phyloP scores from a whole-genome alignment of 371 early-diverging fungal genomes.

The Dipsacomyces acuminosporus region DNA sequence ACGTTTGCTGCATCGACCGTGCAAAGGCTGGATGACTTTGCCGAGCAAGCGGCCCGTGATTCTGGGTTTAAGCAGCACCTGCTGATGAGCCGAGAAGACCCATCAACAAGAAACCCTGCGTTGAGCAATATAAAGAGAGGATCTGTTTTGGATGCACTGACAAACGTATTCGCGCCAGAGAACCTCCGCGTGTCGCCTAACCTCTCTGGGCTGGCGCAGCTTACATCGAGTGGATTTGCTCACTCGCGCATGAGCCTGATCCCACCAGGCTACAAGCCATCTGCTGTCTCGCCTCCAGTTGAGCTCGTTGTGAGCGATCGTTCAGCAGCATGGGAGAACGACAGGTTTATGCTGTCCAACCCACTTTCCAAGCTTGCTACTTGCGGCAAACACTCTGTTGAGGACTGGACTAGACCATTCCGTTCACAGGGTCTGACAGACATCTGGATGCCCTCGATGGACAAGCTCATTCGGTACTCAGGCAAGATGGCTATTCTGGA shows the following conservation, averaged over 20 bases:
- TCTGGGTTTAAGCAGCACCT: constrained; percentile 13
- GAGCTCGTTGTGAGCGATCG: constrained; percentile 62
- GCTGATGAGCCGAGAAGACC: constrained; percentile 5
- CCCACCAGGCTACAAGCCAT: constrained; percentile 48
- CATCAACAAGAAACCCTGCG: neutral
- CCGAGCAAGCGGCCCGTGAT: neutral
- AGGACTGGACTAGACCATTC: constrained; percentile 44
- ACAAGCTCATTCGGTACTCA: constrained; percentile 83
- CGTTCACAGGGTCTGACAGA: constrained; percentile 39
- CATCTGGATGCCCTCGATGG: constrained; percentile 60
- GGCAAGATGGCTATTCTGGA: constrained; percentile 94
- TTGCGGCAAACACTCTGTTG: constrained; percentile 13
- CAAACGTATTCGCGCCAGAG: constrained; percentile 30
- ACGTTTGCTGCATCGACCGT: constrained; percentile 51
- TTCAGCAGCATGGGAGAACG: constrained; percentile 57
- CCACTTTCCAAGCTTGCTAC: constrained; percentile 33
- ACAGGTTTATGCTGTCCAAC: constrained; percentile 52
- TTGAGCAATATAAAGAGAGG: constrained; percentile 14
- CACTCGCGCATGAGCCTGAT: constrained; percentile 29
- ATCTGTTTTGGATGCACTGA: constrained; percentile 29
- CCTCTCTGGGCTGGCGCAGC: constrained; percentile 24
- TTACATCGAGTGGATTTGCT: constrained; percentile 24
- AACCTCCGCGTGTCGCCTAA: constrained; percentile 31
- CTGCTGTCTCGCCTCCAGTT: constrained; percentile 63
- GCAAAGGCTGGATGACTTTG: constrained; percentile 50